Percentiles rank a stretch among this genome's conserved stretches.
Evolutionary conservation across 352 stramenopile species (phyloP).

Genomic region (Elongisporangium prolatum): DNA sequence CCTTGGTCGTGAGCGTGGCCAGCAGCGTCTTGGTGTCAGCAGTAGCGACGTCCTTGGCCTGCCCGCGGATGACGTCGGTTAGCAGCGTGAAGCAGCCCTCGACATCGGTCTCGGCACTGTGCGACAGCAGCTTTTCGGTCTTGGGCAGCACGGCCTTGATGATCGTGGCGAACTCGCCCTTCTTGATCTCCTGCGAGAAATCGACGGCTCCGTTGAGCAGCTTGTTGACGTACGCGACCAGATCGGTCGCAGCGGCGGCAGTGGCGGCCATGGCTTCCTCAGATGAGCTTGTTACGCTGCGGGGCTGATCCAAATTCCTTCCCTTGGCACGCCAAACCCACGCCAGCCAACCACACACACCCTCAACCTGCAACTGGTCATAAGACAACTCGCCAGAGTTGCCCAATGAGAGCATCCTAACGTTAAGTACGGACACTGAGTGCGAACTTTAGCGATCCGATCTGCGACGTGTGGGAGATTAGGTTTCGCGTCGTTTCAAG

Average conservation of each 20-base stretch:
- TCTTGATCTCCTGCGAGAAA: constrained; percentile 55
- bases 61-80: constrained; percentile 42
- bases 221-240: constrained; percentile 78
- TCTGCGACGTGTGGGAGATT: background rate
- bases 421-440: too few species aligned
- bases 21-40: constrained; percentile 44
- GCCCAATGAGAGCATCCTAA: background rate
- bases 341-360: background rate
- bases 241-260: constrained; percentile 30
- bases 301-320: background rate
- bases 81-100: constrained; percentile 71
- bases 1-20: constrained; percentile 31
- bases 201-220: constrained; percentile 57
- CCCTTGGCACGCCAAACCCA: background rate
- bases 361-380: background rate
- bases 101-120: constrained; percentile 74
- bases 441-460: background rate
- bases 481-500: background rate
- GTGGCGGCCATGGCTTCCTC: background rate
- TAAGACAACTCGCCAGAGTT: background rate
- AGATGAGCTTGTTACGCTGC: background rate
- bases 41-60: constrained; percentile 23
- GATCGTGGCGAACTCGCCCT: constrained; percentile 46
- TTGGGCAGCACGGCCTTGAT: constrained; percentile 45
- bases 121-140: constrained; percentile 47